phyloP scores from a whole-genome alignment of 2,329 filamentous ascomycete genomes.

The Diplodia scrobiculata region DNA sequence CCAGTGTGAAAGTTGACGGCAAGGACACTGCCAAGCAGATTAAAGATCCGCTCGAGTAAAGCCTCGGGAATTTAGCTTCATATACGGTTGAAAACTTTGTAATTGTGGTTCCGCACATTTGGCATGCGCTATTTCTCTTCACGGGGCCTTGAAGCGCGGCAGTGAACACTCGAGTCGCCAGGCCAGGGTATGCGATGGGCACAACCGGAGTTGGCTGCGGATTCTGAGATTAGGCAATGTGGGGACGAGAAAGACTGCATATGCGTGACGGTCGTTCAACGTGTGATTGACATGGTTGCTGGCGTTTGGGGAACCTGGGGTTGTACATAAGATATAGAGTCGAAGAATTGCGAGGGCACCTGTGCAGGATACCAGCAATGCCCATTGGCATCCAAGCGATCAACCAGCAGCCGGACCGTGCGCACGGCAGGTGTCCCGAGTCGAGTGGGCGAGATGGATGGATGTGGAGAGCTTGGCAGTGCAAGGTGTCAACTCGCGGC shows the following conservation, averaged over 20 bases:
- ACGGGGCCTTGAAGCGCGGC: constrained; percentile 3
- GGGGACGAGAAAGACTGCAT: constrained; percentile 3
- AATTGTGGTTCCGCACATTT: constrained; percentile 12
- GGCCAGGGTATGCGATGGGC: not conserved
- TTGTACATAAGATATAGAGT: constrained; percentile 27
- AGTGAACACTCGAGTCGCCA: not conserved
- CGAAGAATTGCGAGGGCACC: constrained; percentile 5
- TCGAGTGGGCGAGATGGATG: not conserved
- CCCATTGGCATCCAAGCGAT: not conserved
- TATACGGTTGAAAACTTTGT: constrained; percentile 20
- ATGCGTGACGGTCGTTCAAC: constrained; percentile 3
- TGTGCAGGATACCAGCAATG: not conserved
- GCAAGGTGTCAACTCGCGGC: constrained; percentile 19
- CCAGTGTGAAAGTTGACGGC: constrained; percentile 1
- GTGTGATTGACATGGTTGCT: constrained; percentile 18
- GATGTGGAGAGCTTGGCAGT: constrained; percentile 8
- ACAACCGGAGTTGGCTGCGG: constrained; percentile 10
- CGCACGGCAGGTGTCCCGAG: not conserved
- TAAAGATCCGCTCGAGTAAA: constrained; percentile 29
- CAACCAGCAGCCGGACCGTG: not conserved
- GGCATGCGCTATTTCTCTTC: constrained; percentile 20
- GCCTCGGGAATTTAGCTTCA: constrained; percentile 1
- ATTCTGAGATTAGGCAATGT: not conserved
- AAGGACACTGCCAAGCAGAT: constrained; percentile 23
- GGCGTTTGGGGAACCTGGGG: constrained; percentile 9